Evolutionary conservation across 2,329 filamentous ascomycete genomes (phyloP), one percentile per base, ranked within the genome.

Genomic region (Monilinia aucupariae): DNA sequence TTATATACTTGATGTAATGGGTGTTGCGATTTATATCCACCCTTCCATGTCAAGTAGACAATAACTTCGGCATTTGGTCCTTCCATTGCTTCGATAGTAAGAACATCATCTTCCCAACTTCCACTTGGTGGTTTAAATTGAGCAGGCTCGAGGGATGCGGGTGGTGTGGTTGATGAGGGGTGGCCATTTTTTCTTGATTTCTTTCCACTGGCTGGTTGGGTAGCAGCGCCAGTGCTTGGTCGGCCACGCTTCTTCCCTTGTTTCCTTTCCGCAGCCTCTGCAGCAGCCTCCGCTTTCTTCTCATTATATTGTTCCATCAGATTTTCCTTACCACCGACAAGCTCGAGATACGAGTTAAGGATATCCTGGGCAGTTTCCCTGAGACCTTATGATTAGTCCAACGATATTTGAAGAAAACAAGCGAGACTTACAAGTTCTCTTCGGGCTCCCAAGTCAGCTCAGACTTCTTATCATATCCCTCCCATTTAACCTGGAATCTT

Each of bases 391-490:
- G 30, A 48, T 67, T 55, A 67, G 64, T 25, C 53, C 37, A 58
- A 48, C n/a, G 64, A 64, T 27, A 15, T 15, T 64, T 61, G 8
- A 4, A 39, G 34, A 47, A 50, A 43, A 15, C 48, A 20, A 39
- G 13, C 61, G 47, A 25, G 48, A 75, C 86, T 83, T 68, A 75
- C 64, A 91, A 77, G 68, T 92, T 92, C 13, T 85, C 84, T 69
- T 90, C 86, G 0, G 88, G 86, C 72, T 94, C 90, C 90, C 89
- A 93, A 0, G 90, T 94, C 70, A 84, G 76, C 68, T 94, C 90
- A 0, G 78, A 74, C 65, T 86, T 85, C 65, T 86, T 82, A 0
- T 89, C 84, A 66, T 87, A 94, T 3, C 90, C 90, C 67, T 90
- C 84, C 90, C 90, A 94, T 71, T 93, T 92, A 43, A 94, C 88